Evolutionary conservation across 2,329 filamentous ascomycete species (phyloP).

Genomic region (Aspergillus japonicus): DNA sequence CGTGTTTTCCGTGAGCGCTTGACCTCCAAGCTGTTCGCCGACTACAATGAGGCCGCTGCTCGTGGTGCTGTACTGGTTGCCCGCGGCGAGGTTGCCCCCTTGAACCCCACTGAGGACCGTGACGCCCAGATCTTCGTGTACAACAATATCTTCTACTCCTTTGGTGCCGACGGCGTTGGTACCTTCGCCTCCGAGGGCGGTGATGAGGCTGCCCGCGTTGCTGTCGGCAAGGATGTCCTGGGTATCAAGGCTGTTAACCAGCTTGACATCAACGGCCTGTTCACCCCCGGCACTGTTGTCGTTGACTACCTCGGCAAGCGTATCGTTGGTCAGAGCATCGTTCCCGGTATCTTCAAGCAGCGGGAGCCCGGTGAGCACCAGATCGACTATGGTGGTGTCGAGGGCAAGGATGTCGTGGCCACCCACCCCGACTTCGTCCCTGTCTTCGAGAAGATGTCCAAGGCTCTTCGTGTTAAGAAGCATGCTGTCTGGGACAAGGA

Average conservation of each 20-base stretch:
- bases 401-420: conserved; percentile 93
- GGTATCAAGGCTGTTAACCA: conserved; percentile 96
- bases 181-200: conserved; percentile 96
- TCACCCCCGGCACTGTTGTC: conserved; percentile 93
- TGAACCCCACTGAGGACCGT: conserved; percentile 88
- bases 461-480: conserved; percentile 85
- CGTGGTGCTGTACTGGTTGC: conserved; percentile 90
- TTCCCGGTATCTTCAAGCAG: conserved; percentile 98
- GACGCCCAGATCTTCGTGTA: conserved; percentile 99
- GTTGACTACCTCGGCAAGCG: conserved; percentile 97
- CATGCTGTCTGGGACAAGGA: conserved; percentile 99
- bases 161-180: conserved; percentile 93
- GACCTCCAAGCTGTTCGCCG: conserved; percentile 92
- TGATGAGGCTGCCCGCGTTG: conserved; percentile 91
- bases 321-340: conserved; percentile 95
- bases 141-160: conserved; percentile 99
- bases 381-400: conserved; percentile 97
- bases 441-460: conserved; percentile 86
- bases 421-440: conserved; percentile 81
- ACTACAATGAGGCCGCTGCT: conserved; percentile 94
- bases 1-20: conserved; percentile 92
- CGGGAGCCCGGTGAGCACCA: conserved; percentile 96
- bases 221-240: conserved; percentile 92
- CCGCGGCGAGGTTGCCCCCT: conserved; percentile 82
- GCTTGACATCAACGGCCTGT: conserved; percentile 89